phyloP scores from a whole-genome alignment of 2,329 filamentous ascomycete species.

The Sporothrix inflata region DNA sequence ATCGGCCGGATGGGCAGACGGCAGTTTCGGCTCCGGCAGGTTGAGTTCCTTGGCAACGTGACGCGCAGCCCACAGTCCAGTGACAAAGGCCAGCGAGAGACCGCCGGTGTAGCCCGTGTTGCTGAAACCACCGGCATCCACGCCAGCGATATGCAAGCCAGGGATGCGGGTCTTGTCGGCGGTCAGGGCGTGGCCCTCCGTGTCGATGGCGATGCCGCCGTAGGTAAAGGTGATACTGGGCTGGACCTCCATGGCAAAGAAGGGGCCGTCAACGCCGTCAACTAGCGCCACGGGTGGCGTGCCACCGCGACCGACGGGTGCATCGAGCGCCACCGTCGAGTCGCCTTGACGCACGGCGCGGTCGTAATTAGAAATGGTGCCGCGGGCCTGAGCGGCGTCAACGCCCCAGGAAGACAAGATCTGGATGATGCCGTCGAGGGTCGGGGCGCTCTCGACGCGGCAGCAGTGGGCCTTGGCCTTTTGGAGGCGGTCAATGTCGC shows the following conservation, averaged over 20 bases:
- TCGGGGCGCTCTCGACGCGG: not conserved
- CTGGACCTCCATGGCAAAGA: slow-evolving; percentile 21
- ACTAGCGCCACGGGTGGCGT: not conserved
- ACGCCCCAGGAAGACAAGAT: not conserved
- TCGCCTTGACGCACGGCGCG: not conserved
- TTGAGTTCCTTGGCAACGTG: not conserved
- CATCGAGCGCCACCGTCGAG: not conserved
- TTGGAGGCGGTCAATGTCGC: slow-evolving; percentile 15
- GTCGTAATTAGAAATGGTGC: slow-evolving; percentile 11
- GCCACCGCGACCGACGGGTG: not conserved
- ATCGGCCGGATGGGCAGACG: not conserved
- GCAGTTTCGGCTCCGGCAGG: slow-evolving; percentile 5
- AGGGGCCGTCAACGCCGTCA: slow-evolving; percentile 1
- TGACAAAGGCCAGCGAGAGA: slow-evolving; percentile 13
- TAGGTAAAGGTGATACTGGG: slow-evolving; percentile 16
- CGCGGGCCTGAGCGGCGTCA: not conserved
- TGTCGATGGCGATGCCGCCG: slow-evolving; percentile 17
- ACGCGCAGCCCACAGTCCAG: not conserved
- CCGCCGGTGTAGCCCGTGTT: slow-evolving; percentile 5
- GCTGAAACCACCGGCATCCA: slow-evolving; percentile 19
- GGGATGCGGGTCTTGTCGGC: slow-evolving; percentile 1
- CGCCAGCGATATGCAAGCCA: not conserved
- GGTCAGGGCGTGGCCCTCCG: slow-evolving; percentile 4
- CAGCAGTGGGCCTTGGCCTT: slow-evolving; percentile 2
- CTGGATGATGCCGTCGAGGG: not conserved